A percentile compares a stretch with the other conserved stretches of the same genome.
Conservation (phyloP, 2,329 filamentous ascomycete genomes). For the Hysterium pulicare region DNA sequence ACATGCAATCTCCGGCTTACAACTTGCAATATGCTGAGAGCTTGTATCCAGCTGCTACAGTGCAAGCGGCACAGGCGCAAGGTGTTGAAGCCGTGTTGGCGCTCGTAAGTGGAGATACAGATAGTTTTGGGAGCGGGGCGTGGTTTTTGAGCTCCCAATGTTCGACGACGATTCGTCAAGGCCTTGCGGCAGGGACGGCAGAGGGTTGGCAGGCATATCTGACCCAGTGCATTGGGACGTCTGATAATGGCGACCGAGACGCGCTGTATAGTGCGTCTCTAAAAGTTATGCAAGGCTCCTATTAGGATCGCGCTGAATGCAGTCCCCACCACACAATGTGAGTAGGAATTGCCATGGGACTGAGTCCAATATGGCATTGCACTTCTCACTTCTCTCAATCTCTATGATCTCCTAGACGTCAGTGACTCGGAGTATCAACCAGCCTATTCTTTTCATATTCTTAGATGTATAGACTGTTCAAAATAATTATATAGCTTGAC, state of each 20-base stretch:
- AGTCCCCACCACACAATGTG: too few relatives aligned
- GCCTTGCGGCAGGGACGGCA: slow-evolving; percentile 46
- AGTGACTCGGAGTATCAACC: too few relatives aligned
- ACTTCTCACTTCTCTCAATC: too few relatives aligned
- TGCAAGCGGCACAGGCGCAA: slow-evolving; percentile 25
- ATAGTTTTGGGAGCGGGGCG: slow-evolving; percentile 57
- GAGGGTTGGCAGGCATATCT: slow-evolving; percentile 55
- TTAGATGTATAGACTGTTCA: too few relatives aligned
- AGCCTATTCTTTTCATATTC: too few relatives aligned
- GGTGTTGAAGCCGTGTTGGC: slow-evolving; percentile 47
- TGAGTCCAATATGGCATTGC: too few relatives aligned
- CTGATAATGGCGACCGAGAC: slow-evolving; percentile 44
- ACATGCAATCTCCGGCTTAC: slow-evolving; percentile 60
- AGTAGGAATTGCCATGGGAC: too few relatives aligned
- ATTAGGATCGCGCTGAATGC: too few relatives aligned
- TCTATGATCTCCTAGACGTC: too few relatives aligned
- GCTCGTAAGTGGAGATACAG: slow-evolving; percentile 49
- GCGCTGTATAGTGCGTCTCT: slow-evolving; percentile 51
- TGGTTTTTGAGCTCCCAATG: slow-evolving; percentile 62
- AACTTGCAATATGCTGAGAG: slow-evolving; percentile 55
- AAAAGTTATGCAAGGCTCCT: slow-evolving; percentile 14
- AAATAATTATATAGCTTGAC: too few relatives aligned
- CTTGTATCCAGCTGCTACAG: slow-evolving; percentile 33
- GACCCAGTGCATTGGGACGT: slow-evolving; percentile 52
- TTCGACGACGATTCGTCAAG: slow-evolving; percentile 38